Percentiles rank a stretch among this genome's conserved stretches.
Conservation (phyloP, 768 basidiomycete genomes). For the Agrocybe chaxingu region DNA sequence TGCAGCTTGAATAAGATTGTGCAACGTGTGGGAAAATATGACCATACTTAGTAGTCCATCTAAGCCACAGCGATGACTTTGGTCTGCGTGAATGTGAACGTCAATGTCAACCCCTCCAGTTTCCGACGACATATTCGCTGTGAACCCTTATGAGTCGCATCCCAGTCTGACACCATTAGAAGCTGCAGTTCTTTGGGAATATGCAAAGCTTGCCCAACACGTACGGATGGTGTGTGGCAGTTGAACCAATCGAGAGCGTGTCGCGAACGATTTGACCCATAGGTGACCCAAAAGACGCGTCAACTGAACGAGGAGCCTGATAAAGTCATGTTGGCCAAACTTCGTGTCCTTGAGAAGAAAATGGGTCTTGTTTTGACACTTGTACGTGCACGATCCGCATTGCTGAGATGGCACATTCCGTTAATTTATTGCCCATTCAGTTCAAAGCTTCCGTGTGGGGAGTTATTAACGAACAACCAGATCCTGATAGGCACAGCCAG, state of each 20-base stretch:
- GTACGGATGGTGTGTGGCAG: conserved; percentile 62
- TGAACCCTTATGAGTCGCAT: conserved; percentile 75
- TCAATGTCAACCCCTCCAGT: conserved; percentile 12
- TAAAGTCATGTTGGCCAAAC: conserved; percentile 65
- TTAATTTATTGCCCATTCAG: conserved; percentile 32
- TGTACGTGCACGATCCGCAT: conserved; percentile 39
- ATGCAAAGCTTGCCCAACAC: conserved; percentile 81
- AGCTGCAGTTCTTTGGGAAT: conserved; percentile 87
- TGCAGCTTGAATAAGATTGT: neutral
- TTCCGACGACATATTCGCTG: conserved; percentile 41
- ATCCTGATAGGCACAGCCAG: conserved; percentile 17
- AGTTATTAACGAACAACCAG: conserved; percentile 78
- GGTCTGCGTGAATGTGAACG: neutral
- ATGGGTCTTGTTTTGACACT: conserved; percentile 94
- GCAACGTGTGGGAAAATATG: neutral
- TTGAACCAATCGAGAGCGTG: neutral
- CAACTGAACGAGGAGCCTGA: conserved; percentile 74
- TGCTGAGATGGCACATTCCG: neutral
- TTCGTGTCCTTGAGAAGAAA: conserved; percentile 85
- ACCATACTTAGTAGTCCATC: neutral
- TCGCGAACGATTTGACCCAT: neutral
- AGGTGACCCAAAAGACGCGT: conserved; percentile 71
- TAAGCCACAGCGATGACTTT: neutral
- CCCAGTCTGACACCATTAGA: conserved; percentile 65
- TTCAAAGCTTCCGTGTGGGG: conserved; percentile 98